phyloP scores from a whole-genome alignment of 495 filamentous ascomycete genomes.

The Tuber aestivum region DNA sequence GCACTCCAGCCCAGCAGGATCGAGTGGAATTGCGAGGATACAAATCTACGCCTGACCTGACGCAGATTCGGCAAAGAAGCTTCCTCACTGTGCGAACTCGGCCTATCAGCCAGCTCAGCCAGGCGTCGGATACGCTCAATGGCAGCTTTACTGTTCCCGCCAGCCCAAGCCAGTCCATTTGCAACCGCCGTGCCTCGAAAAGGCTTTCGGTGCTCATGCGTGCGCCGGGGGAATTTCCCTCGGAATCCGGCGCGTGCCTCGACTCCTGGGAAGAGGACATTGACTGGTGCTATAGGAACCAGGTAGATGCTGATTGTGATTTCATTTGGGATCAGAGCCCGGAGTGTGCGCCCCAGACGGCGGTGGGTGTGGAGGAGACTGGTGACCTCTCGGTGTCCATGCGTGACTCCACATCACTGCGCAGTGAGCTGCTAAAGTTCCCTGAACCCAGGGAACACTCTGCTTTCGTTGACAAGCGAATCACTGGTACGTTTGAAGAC shows the following conservation, averaged over 20 bases:
- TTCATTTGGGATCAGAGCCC: conserved; percentile 71
- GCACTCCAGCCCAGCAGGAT: conserved; percentile 17
- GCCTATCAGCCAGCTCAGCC: conserved; percentile 38
- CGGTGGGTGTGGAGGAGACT: conserved; percentile 17
- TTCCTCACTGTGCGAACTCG: conserved; percentile 29
- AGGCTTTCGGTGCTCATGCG: conserved; percentile 29
- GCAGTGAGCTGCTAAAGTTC: conserved; percentile 17
- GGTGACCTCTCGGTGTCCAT: conserved; percentile 6
- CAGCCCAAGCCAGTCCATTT: conserved; percentile 25
- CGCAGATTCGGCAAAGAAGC: conserved; percentile 29
- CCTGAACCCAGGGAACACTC: conserved; percentile 26
- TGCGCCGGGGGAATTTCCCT: conserved; percentile 17
- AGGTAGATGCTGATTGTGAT: conserved; percentile 80
- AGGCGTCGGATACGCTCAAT: conserved; percentile 38
- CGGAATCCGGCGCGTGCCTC: conserved; percentile 44
- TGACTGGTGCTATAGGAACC: conserved; percentile 89
- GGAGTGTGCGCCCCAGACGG: conserved; percentile 32
- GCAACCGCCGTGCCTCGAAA: conserved; percentile 26
- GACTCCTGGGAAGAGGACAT: conserved; percentile 89
- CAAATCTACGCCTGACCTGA: conserved; percentile 33
- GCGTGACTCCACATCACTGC: conserved; percentile 6
- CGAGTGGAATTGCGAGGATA: conserved; percentile 29
- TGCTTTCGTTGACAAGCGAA: conserved; percentile 36
- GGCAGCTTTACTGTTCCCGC: conserved; percentile 33
- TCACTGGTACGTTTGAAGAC: conserved; percentile 42